Evolutionary conservation across 2,329 filamentous ascomycete genomes (phyloP), one percentile per base, ranked within the genome.

Genomic region (Allantophomopsis cytisporea): DNA sequence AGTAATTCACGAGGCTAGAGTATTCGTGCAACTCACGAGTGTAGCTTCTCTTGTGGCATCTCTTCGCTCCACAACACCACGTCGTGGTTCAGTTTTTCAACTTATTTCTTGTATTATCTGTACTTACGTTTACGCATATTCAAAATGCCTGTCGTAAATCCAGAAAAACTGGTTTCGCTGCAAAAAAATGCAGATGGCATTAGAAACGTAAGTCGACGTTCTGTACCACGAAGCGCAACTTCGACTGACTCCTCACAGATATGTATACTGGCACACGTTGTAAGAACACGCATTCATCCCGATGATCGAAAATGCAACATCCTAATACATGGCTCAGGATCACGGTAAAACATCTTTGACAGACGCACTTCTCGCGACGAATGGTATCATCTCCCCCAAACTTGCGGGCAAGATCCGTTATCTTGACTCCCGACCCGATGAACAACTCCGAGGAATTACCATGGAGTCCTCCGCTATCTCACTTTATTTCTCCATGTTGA

Each of bases 381-480:
- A 98, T 73, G 91, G 91, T 65, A 96, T 98, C 65, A 98, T 98
- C 55, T 96, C 91, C 21, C 85, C 89, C 41, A 96, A 96, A 59
- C 71, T 96, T 54, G 91, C 91, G 41, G 91, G 91, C 59, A 96
- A 96, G 69, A 93, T 98, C 61, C 82, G 91, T 49, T 98, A 96
- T 55, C 77, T 98, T 43, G 91, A 98, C 63, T 96, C 91, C 16
- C 73, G 91, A 34, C 89, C 89, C 2, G 91, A 98, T 61, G 91
- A 98, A 60, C 91, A 98, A 62, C 73, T 84, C 13, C 81, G 91
- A 47, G 91, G 91, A 41, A 98, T 98, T 55, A 98, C 91, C n/a
- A 98, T 98, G 91, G 91, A 98, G 60, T 96, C 91, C 0, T 96
- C 89, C 5, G 91, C 91, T 45, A 98, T 98, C 47, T 96, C 91